Percentiles rank a stretch among this genome's conserved stretches.
These are phyloP conservation scores for Penicillium arizonense DNA, from an alignment of 495 filamentous ascomycete genomes.

Conservation along the genomic window DNA sequence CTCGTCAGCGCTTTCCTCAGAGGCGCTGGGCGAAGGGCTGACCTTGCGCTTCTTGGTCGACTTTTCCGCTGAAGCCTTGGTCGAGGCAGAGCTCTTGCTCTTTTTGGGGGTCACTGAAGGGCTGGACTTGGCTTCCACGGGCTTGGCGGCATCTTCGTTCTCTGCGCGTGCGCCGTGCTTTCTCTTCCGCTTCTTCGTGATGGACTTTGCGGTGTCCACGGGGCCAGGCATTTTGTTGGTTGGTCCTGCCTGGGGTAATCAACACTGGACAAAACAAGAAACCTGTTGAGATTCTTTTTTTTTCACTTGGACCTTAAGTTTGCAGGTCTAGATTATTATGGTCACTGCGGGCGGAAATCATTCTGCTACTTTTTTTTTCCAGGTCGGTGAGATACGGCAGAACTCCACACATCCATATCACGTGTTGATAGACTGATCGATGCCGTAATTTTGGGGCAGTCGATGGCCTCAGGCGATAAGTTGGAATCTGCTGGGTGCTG, in stretches of 20 bases:
- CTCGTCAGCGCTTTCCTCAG: slow-evolving; percentile 29
- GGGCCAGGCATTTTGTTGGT: slow-evolving; percentile 32
- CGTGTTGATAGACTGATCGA: slow-evolving; percentile 23
- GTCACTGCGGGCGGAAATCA: slow-evolving; percentile 23
- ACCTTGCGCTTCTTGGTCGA: slow-evolving; percentile 39
- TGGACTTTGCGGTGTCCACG: slow-evolving; percentile 53
- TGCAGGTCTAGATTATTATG: slow-evolving; percentile 21
- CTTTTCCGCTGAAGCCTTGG: slow-evolving; percentile 24
- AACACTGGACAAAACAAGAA: not conserved
- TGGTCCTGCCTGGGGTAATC: slow-evolving; percentile 3
- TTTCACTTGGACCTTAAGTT: slow-evolving; percentile 14
- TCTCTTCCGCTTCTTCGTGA: slow-evolving; percentile 66
- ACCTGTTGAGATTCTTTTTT: not conserved
- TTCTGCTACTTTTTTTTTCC: slow-evolving; percentile 31
- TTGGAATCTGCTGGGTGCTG: too few species aligned
- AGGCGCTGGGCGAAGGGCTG: slow-evolving; percentile 29
- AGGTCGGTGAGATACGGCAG: slow-evolving; percentile 24
- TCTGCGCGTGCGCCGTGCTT: slow-evolving; percentile 41
- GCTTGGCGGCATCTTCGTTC: slow-evolving; percentile 28
- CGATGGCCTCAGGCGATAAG: not conserved
- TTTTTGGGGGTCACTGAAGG: slow-evolving; percentile 24
- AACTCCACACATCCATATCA: slow-evolving; percentile 25
- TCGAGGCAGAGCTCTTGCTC: slow-evolving; percentile 18
- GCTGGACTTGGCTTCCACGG: slow-evolving; percentile 22
- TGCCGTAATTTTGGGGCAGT: slow-evolving; percentile 2